A percentile compares a stretch with the other conserved stretches of the same genome.
These are phyloP conservation scores for Phycomyces nitens DNA, from an alignment of 192 early-diverging fungal genomes.

Conservation along the genomic window DNA sequence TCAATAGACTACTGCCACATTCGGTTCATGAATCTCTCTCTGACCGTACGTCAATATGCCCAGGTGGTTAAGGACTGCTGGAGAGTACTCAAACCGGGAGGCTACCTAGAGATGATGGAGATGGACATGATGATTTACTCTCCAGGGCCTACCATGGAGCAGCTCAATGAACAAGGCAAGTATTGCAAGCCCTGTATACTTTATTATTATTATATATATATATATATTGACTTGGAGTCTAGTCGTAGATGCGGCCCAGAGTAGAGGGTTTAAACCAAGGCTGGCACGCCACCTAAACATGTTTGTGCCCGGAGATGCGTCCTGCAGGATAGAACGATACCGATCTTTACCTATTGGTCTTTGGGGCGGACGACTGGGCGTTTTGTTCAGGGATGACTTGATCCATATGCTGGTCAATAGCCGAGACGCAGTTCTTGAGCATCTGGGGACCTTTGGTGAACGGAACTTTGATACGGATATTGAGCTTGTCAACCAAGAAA, in stretches of 20 bases:
- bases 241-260: constrained; percentile 21
- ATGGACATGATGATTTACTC: constrained; percentile 24
- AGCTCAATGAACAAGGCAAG: constrained; percentile 19
- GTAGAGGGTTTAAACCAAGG: constrained; percentile 10
- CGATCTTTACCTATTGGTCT: constrained; percentile 32
- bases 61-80: constrained; percentile 22
- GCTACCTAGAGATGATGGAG: constrained; percentile 34
- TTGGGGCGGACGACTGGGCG: constrained; percentile 31
- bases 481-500: neutral
- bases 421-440: neutral
- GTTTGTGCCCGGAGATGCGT: constrained; percentile 4
- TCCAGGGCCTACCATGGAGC: constrained; percentile 8
- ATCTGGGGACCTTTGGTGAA: neutral
- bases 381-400: constrained; percentile 27
- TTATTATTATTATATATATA: no score
- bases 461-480: neutral
- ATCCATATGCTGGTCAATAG: neutral
- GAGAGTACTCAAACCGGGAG: constrained; percentile 26
- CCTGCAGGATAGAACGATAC: neutral
- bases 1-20: constrained; percentile 26
- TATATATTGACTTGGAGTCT: neutral
- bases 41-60: constrained; percentile 24
- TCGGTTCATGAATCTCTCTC: constrained; percentile 27
- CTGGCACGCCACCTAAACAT: constrained; percentile 14
- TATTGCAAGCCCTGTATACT: no score